Evolutionary conservation across 169 alveolate species (phyloP).

Genomic region (Plasmodium sp.): DNA sequence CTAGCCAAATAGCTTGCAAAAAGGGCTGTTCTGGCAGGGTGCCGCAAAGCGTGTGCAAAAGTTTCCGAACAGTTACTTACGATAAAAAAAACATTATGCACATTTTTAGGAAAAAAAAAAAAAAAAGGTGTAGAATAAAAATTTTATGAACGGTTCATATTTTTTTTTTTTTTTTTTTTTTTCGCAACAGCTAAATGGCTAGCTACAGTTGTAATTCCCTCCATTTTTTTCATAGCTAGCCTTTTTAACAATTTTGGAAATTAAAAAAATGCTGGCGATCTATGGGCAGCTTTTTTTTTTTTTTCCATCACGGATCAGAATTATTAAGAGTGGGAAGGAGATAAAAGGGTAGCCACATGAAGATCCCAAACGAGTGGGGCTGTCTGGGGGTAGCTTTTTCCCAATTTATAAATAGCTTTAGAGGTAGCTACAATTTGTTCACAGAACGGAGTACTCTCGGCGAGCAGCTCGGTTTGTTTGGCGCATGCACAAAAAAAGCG

Average conservation of each 20-base stretch:
- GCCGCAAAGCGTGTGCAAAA: background rate
- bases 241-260: background rate
- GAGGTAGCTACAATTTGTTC: background rate
- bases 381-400: background rate
- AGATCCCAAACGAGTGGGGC: background rate
- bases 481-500: background rate
- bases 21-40: background rate
- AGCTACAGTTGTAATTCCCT: background rate
- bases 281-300: slow-evolving; percentile 4
- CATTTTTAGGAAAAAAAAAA: slow-evolving; percentile 23
- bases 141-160: slow-evolving; percentile 40
- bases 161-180: slow-evolving; percentile 1
- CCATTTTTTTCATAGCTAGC: background rate
- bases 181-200: background rate
- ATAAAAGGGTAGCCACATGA: background rate
- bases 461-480: background rate
- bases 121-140: background rate
- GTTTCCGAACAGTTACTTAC: slow-evolving; percentile 3
- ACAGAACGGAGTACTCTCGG: background rate
- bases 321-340: background rate
- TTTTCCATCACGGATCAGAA: background rate
- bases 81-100: slow-evolving; percentile 18
- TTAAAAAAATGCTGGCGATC: background rate
- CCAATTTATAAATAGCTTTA: background rate
- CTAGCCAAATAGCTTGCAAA: background rate